Percentiles rank a stretch among this genome's conserved stretches.
phyloP scores from a whole-genome alignment of 352 stramenopile species.

The Peronosclerospora sorghi region DNA sequence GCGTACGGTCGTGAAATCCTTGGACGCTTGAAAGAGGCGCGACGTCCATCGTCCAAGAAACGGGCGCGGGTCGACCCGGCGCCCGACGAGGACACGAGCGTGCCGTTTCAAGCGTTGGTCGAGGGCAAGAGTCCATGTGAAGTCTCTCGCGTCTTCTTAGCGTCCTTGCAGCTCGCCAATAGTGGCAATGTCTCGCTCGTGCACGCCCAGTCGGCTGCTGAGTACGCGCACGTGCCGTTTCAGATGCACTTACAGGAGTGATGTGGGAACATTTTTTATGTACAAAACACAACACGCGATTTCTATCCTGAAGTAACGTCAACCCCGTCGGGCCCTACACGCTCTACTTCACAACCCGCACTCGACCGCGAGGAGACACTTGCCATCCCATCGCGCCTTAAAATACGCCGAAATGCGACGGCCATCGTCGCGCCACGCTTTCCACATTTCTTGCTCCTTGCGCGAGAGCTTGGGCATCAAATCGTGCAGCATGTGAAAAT shows the following conservation, averaged over 20 bases:
- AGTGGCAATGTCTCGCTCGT: conserved; percentile 79
- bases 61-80: conserved; percentile 6
- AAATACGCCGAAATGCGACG: conserved; percentile 3
- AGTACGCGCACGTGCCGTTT: conserved; percentile 50
- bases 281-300: too few species aligned
- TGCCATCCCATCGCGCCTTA: conserved; percentile 3
- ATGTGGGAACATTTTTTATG: too few species aligned
- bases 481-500: conserved; percentile 5
- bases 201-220: conserved; percentile 49
- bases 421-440: conserved; percentile 3
- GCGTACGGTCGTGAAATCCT: conserved; percentile 54
- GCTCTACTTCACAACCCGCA: too few species aligned
- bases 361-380: conserved; percentile 5
- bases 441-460: conserved; percentile 1
- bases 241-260: conserved; percentile 62
- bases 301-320: too few species aligned
- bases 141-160: conserved; percentile 85
- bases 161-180: conserved; percentile 86
- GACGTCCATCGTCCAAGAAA: conserved; percentile 9
- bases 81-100: conserved; percentile 9
- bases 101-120: conserved; percentile 53
- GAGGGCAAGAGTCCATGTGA: conserved; percentile 51
- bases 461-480: conserved; percentile 1
- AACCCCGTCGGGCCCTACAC: too few species aligned
- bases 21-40: conserved; percentile 30